Conservation (phyloP, 2,329 filamentous ascomycete genomes). For the Aurifilum marmelostoma region DNA sequence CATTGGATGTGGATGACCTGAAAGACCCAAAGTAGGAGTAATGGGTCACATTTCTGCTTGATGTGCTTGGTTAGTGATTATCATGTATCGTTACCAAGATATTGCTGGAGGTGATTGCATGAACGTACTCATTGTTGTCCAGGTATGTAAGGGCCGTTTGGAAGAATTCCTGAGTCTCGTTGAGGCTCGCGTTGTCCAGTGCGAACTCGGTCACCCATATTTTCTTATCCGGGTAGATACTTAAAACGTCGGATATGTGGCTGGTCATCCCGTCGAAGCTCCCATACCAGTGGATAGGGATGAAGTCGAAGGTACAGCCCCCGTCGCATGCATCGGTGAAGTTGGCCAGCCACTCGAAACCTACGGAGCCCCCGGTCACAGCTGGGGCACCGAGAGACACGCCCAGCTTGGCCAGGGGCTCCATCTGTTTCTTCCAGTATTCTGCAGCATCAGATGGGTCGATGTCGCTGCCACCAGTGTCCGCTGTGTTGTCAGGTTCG, state of each 20-base stretch:
- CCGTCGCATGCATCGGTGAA: constrained; percentile 16
- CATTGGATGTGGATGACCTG: constrained; percentile 18
- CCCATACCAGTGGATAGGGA: constrained; percentile 20
- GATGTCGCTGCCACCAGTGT: constrained; percentile 18
- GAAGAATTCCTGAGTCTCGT: constrained; percentile 14
- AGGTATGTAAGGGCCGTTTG: neutral
- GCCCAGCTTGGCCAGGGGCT: constrained; percentile 15
- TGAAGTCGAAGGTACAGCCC: constrained; percentile 18
- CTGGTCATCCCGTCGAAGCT: constrained; percentile 15
- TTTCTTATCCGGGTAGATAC: constrained; percentile 14
- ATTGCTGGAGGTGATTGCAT: neutral
- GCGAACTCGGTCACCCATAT: constrained; percentile 21
- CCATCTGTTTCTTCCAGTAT: constrained; percentile 22
- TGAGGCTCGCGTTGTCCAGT: constrained; percentile 14
- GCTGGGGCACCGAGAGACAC: constrained; percentile 18
- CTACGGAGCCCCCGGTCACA: constrained; percentile 11
- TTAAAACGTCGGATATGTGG: constrained; percentile 13
- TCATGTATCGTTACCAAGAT: neutral
- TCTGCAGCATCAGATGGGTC: constrained; percentile 14
- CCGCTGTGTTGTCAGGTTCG: constrained; percentile 17
- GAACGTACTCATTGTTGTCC: neutral
- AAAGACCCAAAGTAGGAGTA: constrained; percentile 22
- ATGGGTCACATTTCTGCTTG: constrained; percentile 9
- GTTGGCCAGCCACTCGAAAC: constrained; percentile 6
- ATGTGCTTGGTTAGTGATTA: neutral